Conservation (phyloP, 306 rosid genomes). For the Cucumis sativus region Cucumber_9930_V3 NC_026657.2:18899501-18900000, state of each 20-base stretch:
- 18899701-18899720: conserved; percentile 71
- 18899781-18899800: conserved; percentile 81
- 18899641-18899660: conserved; percentile 65
- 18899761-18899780: conserved; percentile 40
- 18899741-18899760: conserved; percentile 64
- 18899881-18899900: conserved; percentile 44
- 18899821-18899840: conserved; percentile 34
- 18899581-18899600: conserved; percentile 78
- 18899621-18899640: conserved; percentile 83
- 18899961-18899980: conserved; percentile 88
- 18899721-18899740: conserved; percentile 63
- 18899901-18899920: conserved; percentile 57
- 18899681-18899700: conserved; percentile 63
- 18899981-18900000: not conserved
- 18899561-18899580: not conserved
- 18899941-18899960: conserved; percentile 64
- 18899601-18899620: conserved; percentile 93
- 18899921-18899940: conserved; percentile 48
- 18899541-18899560: not conserved
- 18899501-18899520: not conserved
- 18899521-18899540: not conserved
- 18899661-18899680: conserved; percentile 63
- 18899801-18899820: conserved; percentile 37
- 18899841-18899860: conserved; percentile 65
- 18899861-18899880: conserved; percentile 55